Evolutionary conservation across 768 basidiomycete species (phyloP).

Genomic region (Hygrocybe coccinea): DNA sequence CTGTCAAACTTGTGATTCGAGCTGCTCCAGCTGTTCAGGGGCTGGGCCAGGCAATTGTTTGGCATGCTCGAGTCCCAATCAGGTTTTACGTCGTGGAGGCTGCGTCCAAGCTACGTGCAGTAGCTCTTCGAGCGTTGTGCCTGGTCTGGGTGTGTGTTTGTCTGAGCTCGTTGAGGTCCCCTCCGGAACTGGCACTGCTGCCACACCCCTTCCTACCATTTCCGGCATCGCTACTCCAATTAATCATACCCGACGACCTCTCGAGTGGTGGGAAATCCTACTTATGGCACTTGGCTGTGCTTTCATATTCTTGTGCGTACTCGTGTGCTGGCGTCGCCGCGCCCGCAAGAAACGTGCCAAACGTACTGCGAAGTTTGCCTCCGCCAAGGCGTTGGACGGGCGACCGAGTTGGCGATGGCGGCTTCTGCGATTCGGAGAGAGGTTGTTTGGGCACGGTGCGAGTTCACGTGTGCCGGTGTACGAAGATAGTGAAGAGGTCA

Average conservation of each 20-base stretch:
- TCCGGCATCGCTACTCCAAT: slow-evolving; percentile 56
- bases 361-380: slow-evolving; percentile 60
- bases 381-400: slow-evolving; percentile 48
- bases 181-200: slow-evolving; percentile 39
- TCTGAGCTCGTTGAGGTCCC: slow-evolving; percentile 63
- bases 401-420: slow-evolving; percentile 51
- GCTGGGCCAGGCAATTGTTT: slow-evolving; percentile 65
- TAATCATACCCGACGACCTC: slow-evolving; percentile 28
- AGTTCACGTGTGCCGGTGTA: slow-evolving; percentile 9
- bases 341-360: slow-evolving; percentile 65
- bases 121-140: slow-evolving; percentile 49
- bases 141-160: slow-evolving; percentile 74
- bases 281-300: slow-evolving; percentile 79
- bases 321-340: slow-evolving; percentile 67
- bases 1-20: slow-evolving; percentile 69
- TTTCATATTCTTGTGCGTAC: slow-evolving; percentile 64
- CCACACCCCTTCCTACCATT: slow-evolving; percentile 50
- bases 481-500: slow-evolving; percentile 41
- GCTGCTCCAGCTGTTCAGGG: slow-evolving; percentile 75
- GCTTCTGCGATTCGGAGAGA: slow-evolving; percentile 53
- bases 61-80: slow-evolving; percentile 59
- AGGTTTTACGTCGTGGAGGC: slow-evolving; percentile 59
- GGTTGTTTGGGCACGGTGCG: slow-evolving; percentile 48
- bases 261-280: slow-evolving; percentile 82
- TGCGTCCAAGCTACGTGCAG: slow-evolving; percentile 63